phyloP scores from a whole-genome alignment of 106 monocot genomes.

The Dioscorea alata region DNA sequence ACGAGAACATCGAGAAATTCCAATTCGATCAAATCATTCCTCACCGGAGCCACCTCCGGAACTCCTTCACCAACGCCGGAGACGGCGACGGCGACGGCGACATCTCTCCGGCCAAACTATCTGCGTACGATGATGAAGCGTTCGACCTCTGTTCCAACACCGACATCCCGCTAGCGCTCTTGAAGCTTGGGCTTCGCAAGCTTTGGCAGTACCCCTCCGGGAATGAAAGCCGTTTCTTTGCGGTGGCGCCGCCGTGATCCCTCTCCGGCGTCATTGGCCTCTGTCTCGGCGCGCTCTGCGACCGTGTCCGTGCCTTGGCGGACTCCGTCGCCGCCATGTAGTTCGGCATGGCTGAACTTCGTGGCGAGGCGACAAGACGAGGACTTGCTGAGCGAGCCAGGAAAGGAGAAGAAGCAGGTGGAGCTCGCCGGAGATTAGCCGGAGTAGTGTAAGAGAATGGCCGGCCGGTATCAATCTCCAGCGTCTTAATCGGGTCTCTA shows the following conservation, averaged over 20 bases:
- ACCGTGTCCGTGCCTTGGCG: constrained; percentile 73
- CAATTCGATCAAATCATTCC: too few relatives aligned
- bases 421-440: not conserved
- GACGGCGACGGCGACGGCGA: constrained; percentile 80
- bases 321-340: constrained; percentile 99
- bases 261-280: constrained; percentile 71
- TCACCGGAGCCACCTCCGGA: not conserved
- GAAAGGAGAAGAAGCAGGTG: constrained; percentile 13
- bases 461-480: constrained; percentile 77
- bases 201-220: constrained; percentile 43
- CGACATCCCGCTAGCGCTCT: constrained; percentile 64
- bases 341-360: constrained; percentile 41
- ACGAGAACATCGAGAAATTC: too few relatives aligned
- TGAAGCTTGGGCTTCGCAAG: constrained; percentile 69
- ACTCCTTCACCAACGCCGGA: constrained; percentile 47
- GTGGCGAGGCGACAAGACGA: constrained; percentile 17
- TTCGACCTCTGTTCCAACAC: constrained; percentile 58
- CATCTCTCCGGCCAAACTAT: constrained; percentile 60
- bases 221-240: constrained; percentile 72
- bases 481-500: constrained; percentile 73
- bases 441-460: constrained; percentile 57
- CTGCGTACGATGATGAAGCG: constrained; percentile 52
- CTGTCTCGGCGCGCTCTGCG: constrained; percentile 94
- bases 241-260: constrained; percentile 18
- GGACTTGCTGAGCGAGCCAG: constrained; percentile 91